Percentiles rank a stretch among this genome's conserved stretches.
These are phyloP conservation scores for Lactarius sanguifluus DNA, from an alignment of 768 basidiomycete species.

Conservation along the genomic window DNA sequence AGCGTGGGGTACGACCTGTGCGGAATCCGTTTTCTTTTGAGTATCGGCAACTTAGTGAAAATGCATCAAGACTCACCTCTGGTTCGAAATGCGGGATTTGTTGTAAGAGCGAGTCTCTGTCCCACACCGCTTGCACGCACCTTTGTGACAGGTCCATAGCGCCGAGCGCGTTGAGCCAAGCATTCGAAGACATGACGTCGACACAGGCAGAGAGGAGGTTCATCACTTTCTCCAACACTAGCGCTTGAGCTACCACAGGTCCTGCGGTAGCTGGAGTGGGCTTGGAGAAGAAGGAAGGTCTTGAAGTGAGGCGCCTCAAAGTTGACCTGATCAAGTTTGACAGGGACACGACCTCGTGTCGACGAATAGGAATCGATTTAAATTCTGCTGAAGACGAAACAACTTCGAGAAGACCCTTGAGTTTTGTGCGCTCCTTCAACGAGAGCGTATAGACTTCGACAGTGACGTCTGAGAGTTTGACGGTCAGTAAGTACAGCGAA, in stretches of 20 bases:
- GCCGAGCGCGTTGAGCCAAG: no score
- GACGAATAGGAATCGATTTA: slow-evolving; percentile 90
- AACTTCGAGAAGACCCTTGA: slow-evolving; percentile 95
- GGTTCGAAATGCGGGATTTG: slow-evolving; percentile 96
- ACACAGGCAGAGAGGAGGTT: no score
- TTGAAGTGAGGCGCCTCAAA: slow-evolving; percentile 98
- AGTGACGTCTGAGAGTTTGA: slow-evolving; percentile 67
- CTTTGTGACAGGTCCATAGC: no score
- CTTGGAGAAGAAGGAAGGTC: slow-evolving; percentile 93
- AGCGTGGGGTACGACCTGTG: slow-evolving; percentile 95
- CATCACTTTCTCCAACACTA: slow-evolving; percentile 87
- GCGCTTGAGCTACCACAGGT: slow-evolving; percentile 88
- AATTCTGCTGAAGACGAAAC: slow-evolving; percentile 97
- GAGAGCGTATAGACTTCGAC: slow-evolving; percentile 97
- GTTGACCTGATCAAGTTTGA: slow-evolving; percentile 81
- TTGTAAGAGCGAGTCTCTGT: slow-evolving; percentile 90
- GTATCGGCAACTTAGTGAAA: not conserved
- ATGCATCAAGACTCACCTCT: slow-evolving; percentile 51
- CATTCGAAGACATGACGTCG: no score
- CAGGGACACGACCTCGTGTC: slow-evolving; percentile 95
- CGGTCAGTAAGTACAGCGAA: slow-evolving; percentile 4
- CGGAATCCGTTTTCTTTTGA: not conserved
- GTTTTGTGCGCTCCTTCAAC: slow-evolving; percentile 92
- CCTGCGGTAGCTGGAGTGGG: slow-evolving; percentile 91
- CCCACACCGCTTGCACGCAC: slow-evolving; percentile 99